Evolutionary conservation across 78 protist species (phyloP), one percentile per base, ranked within the genome.

Genomic region (Fonticula alba): DNA sequence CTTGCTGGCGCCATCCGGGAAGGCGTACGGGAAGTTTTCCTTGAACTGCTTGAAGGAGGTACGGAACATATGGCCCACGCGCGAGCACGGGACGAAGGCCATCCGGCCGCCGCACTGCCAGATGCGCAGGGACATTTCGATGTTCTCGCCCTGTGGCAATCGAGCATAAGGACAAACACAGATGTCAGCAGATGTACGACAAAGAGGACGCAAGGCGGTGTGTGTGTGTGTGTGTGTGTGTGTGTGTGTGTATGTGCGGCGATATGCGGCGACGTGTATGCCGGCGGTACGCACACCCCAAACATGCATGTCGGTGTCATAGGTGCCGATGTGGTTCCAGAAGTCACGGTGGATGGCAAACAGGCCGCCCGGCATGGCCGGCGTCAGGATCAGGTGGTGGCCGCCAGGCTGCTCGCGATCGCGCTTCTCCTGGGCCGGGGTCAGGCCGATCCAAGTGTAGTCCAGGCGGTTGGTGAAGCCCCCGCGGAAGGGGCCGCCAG

Each of bases 321-420:
- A 51, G 22, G 14, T 20, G 35, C 56, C 56, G 26, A 51, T 1
- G 33, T 51, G 9, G 10, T 15, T 2, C 26, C 9, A 51, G 56
- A n/a, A 51, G 33, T 51, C 26, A 9, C 56, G 56, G 10, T 51
- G 33, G 33, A 51, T 51, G 31, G 56, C 56, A 51, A 51, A 51
- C 56, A 51, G 56, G 56, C 56, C 56, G 32, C 56, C 56, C 22
- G 56, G 26, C 56, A 51, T 51, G 56, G 56, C 56, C 32, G 56
- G 56, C 9, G 22, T 26, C 24, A 24, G 54, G 56, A 20, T 38
- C 43, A 38, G 17, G 43, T 3, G 43, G 17, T 9, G 3, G 43
- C 17, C 7, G 17, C 7, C 17, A 3, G 3, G 17, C 43, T 3
- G 7, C 43, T 3, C 43, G 43, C 43, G 43, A 7, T 9, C 3